These are phyloP conservation scores for Daedaleopsis nitida DNA, from an alignment of 768 basidiomycete species.

Conservation along the genomic window DNA sequence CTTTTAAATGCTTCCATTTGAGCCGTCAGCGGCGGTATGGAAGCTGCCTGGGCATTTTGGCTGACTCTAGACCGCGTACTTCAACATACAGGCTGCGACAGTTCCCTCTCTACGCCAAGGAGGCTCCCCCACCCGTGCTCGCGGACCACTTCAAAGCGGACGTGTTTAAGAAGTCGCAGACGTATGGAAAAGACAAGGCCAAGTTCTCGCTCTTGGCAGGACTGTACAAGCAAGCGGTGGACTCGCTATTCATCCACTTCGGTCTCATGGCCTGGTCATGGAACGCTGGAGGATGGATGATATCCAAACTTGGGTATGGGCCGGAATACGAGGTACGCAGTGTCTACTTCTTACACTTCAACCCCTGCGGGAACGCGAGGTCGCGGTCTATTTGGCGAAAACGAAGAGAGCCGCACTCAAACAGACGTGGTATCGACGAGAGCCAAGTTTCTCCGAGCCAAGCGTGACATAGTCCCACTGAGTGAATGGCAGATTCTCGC, in stretches of 20 bases:
- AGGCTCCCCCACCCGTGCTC: slow-evolving; percentile 69
- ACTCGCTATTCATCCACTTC: slow-evolving; percentile 69
- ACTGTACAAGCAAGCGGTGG: slow-evolving; percentile 71
- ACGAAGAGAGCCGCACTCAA: too few relatives aligned
- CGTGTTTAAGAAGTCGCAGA: slow-evolving; percentile 86
- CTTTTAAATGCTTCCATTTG: not conserved
- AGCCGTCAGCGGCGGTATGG: not conserved
- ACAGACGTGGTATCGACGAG: not conserved
- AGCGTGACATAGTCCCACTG: too few relatives aligned
- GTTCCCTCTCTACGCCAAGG: slow-evolving; percentile 81
- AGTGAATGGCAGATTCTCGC: too few relatives aligned
- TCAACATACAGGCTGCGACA: slow-evolving; percentile 59
- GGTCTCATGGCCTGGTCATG: slow-evolving; percentile 87
- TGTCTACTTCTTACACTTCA: not conserved
- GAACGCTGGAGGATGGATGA: slow-evolving; percentile 57
- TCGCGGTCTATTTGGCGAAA: too few relatives aligned
- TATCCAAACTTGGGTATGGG: slow-evolving; percentile 61
- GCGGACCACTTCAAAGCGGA: slow-evolving; percentile 66
- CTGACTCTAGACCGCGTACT: not conserved
- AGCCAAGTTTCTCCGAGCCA: too few relatives aligned
- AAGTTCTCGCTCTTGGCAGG: slow-evolving; percentile 76
- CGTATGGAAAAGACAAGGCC: slow-evolving; percentile 91
- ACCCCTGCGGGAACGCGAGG: not conserved
- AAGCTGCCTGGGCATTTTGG: not conserved
- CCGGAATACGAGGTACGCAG: slow-evolving; percentile 66